Evolutionary conservation across 164 flowering plant genomes (phyloP), one percentile per base, ranked within the genome.

Genomic region (Platanus orientalis): DNA sequence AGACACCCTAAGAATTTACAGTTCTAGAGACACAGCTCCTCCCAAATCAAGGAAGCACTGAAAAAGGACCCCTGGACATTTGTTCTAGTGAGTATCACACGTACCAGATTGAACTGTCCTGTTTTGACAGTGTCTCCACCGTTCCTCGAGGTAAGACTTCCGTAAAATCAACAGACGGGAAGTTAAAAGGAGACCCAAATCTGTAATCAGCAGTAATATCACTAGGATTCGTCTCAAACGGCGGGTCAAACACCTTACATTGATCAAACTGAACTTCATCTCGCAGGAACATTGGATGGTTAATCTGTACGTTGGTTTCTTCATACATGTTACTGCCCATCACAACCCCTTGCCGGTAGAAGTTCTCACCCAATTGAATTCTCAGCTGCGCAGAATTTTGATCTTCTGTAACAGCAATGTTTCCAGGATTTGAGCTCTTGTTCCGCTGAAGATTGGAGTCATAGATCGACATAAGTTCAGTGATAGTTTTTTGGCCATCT

Each of bases 401-500:
- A 61, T 78, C 71, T n/a, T 69, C 77, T 2, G 44, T 25, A 0
- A 50, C 60, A 21, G 70, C 49, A 23, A 54, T 23, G 29, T 66
- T 71, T 20, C 69, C 71, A 25, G 68, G 34, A 62, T 60, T 73
- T 0, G 65, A 11, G 32, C 29, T 69, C 61, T 75, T 80, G 65
- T 64, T 75, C 47, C 63, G 67, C 55, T 77, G 83, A 39, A 74
- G 62, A 71, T 80, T 86, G 21, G 65, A 45, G 34, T 86, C 90
- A 61, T 89, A 89, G 28, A 73, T 63, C 0, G 85, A 77, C 84
- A 87, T 74, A 5, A 89, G 86, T 0, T 87, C 85, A 36, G 69
- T 64, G 19, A 89, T 87, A 77, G 78, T 74, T 54, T 82, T 82
- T 58, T 85, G 87, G 36, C 84, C 96, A 45, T 89, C 89, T 55